Evolutionary conservation across 768 basidiomycete genomes (phyloP), one percentile per base, ranked within the genome.

Genomic region (Lentinula guzmanii): DNA sequence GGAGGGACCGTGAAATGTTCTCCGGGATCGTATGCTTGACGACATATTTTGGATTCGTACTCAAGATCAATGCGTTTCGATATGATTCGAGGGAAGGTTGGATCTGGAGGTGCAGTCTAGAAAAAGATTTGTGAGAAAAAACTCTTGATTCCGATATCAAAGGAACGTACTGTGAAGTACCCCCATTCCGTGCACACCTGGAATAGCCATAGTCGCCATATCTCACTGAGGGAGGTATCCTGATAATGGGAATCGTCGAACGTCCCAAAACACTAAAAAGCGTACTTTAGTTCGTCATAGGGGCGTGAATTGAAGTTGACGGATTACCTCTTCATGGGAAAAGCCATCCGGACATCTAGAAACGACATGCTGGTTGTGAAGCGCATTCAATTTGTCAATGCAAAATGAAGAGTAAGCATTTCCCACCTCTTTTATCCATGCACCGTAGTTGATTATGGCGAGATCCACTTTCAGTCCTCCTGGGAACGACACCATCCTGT

Each of bases 181-280:
- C 95, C 96, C 96, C 96, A 98, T 68, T 96, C 84, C 0, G 92
- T 94, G 77, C 93, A 95, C 57, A 93, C 91, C 74, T 93, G 95
- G 81, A 93, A 96, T 5, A 78, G 65, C 95, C 95, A 98, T 11
- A 88, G 74, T 45, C 93, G 81, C 95, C 95, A 98, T 4, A 80
- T 81, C 66, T 92, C 83, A 61, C 84, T 79, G 7, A 93, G 71
- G 10, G 80, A 82, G 1, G 81, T 85, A 11, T 79, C 76, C 64
- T 80, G 79, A 72, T 83, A 96, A 65, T 85, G 77, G 4, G 76
- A 67, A 65, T 89, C 89, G 61, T 95, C 77, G 63, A 79, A 87
- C 0, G 93, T 91, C 4, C 94, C 93, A 67, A 95, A 97, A 74
- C 95, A 98, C 86, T 94, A 63, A 21, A 16, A 53, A 39, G 39